Percentiles rank a stretch among this genome's conserved stretches.
Conservation (phyloP, 371 early-diverging fungal species). For the Basidiobolus heterosporus region DNA sequence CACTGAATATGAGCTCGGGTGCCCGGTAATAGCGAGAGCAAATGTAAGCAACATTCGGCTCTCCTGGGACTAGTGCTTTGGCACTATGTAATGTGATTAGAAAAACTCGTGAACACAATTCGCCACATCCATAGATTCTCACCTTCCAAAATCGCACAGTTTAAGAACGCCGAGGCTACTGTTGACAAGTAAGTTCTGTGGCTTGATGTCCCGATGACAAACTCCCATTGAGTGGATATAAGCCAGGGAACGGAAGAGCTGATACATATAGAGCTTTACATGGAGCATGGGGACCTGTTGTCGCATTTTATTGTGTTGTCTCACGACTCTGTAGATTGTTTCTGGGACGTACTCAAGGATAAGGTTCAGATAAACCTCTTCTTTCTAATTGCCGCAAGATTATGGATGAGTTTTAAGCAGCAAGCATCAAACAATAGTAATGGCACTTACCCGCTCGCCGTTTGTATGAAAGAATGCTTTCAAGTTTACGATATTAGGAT, state of each 20-base stretch:
- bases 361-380: slow-evolving; percentile 84
- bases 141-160: slow-evolving; percentile 97
- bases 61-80: slow-evolving; percentile 80
- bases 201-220: slow-evolving; percentile 93
- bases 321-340: slow-evolving; percentile 75
- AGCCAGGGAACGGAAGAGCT: slow-evolving; percentile 84
- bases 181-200: slow-evolving; percentile 93
- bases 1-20: slow-evolving; percentile 96
- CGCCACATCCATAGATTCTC: slow-evolving; percentile 6
- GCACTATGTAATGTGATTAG: slow-evolving; percentile 35
- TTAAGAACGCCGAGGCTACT: slow-evolving; percentile 78
- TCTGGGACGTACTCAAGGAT: slow-evolving; percentile 88
- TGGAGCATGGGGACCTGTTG: slow-evolving; percentile 84
- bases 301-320: slow-evolving; percentile 72
- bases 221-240: slow-evolving; percentile 93
- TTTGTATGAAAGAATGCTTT: slow-evolving; percentile 78
- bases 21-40: slow-evolving; percentile 98
- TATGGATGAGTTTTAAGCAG: not conserved
- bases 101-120: not conserved
- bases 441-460: slow-evolving; percentile 46
- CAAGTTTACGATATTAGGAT: slow-evolving; percentile 74
- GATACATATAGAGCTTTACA: slow-evolving; percentile 93
- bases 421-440: too few relatives aligned
- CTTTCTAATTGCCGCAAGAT: slow-evolving; percentile 31
- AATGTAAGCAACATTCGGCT: slow-evolving; percentile 94